phyloP scores from a whole-genome alignment of 1,139 yeast genomes.

The Entelexis paramagnoliae region DNA sequence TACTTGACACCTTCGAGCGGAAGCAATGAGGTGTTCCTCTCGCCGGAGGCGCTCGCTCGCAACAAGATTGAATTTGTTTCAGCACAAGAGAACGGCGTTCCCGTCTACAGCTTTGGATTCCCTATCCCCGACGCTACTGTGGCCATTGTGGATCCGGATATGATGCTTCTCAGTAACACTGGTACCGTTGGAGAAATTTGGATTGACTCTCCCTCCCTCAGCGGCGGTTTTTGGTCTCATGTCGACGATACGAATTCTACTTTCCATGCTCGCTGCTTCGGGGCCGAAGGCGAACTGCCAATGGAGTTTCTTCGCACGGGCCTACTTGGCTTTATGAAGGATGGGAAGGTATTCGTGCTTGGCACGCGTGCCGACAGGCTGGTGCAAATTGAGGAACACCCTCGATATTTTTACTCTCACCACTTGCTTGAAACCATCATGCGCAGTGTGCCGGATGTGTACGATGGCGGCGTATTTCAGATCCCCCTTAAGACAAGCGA shows the following conservation, averaged over 20 bases:
- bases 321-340: constrained; percentile 70
- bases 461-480: constrained; percentile 89
- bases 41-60: constrained; percentile 67
- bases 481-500: constrained; percentile 38
- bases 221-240: constrained; percentile 82
- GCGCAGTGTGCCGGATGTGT: constrained; percentile 67
- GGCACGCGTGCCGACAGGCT: constrained; percentile 90
- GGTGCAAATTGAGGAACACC: constrained; percentile 40
- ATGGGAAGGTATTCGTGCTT: constrained; percentile 77
- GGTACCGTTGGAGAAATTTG: constrained; percentile 94
- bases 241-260: constrained; percentile 59
- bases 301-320: constrained; percentile 86
- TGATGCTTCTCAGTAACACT: constrained; percentile 51
- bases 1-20: constrained; percentile 31
- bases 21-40: constrained; percentile 45
- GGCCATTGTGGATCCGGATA: constrained; percentile 92
- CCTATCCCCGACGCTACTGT: constrained; percentile 90
- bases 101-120: constrained; percentile 85
- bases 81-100: constrained; percentile 33
- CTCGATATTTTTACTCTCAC: constrained; percentile 46
- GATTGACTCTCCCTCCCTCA: constrained; percentile 82
- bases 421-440: constrained; percentile 75
- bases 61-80: constrained; percentile 66
- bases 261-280: constrained; percentile 72
- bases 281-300: constrained; percentile 55